Percentiles rank a stretch among this genome's conserved stretches.
These are phyloP conservation scores for Penicillium diatomitis DNA, from an alignment of 495 filamentous ascomycete genomes.

Conservation along the genomic window DNA sequence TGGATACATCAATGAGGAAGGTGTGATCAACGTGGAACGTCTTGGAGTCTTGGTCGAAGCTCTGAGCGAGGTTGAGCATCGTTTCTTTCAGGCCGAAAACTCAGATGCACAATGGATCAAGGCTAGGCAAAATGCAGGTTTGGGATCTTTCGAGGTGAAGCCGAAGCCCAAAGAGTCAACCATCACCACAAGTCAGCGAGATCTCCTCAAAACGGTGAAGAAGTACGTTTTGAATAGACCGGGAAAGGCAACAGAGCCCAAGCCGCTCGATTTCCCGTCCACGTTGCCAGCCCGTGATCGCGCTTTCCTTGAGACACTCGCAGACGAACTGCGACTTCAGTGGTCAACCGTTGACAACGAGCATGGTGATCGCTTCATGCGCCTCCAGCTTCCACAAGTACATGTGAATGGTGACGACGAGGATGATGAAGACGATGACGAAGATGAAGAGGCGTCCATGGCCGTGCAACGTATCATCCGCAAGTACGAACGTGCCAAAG, in stretches of 20 bases:
- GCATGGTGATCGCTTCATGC: constrained; percentile 68
- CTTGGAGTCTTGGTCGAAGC: constrained; percentile 73
- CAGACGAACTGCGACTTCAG: constrained; percentile 67
- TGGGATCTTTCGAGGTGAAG: constrained; percentile 47
- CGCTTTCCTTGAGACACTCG: constrained; percentile 83
- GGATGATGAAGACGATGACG: constrained; percentile 53
- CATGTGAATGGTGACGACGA: constrained; percentile 27
- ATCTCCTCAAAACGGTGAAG: constrained; percentile 72
- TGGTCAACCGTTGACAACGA: constrained; percentile 77
- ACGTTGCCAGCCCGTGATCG: constrained; percentile 77
- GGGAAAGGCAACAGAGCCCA: constrained; percentile 30
- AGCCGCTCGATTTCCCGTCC: constrained; percentile 60
- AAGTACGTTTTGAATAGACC: constrained; percentile 63
- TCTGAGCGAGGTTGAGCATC: constrained; percentile 74
- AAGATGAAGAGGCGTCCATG: constrained; percentile 79
- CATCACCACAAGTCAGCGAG: constrained; percentile 71
- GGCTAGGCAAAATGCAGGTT: constrained; percentile 48
- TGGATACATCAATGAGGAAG: constrained; percentile 94
- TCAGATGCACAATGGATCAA: constrained; percentile 88
- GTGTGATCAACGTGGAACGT: constrained; percentile 77
- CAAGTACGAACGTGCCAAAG: constrained; percentile 80
- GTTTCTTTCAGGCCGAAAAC: constrained; percentile 83
- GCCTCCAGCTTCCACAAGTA: constrained; percentile 53
- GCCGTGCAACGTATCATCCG: constrained; percentile 77
- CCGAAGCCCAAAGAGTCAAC: constrained; percentile 53